A percentile compares a stretch with the other conserved stretches of the same genome.
Evolutionary conservation across 2,329 filamentous ascomycete species (phyloP).

Genomic region (Ploettnerulaceae sp.): DNA sequence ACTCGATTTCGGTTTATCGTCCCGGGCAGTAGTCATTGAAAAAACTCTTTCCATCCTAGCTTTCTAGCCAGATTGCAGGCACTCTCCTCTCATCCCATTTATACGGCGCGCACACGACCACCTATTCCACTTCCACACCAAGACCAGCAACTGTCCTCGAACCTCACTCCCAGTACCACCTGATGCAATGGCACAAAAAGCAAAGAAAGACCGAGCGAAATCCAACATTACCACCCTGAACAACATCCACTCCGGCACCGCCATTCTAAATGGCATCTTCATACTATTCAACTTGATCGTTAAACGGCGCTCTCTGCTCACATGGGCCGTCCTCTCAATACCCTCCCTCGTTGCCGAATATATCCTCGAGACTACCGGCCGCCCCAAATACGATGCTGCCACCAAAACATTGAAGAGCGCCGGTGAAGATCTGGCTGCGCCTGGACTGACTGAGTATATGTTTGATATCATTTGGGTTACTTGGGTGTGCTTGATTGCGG

Average conservation of each 20-base stretch:
- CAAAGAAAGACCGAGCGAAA: conserved; percentile 56
- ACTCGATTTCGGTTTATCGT: too few relatives aligned
- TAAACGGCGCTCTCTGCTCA: conserved; percentile 56
- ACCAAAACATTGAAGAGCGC: conserved; percentile 54
- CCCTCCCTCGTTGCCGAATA: conserved; percentile 78
- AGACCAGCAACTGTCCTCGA: background rate
- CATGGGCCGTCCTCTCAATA: conserved; percentile 67
- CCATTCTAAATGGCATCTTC: conserved; percentile 69
- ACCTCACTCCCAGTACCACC: background rate
- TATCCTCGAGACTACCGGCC: conserved; percentile 77
- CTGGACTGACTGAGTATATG: conserved; percentile 94
- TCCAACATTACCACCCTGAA: conserved; percentile 74
- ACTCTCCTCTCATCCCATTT: too few relatives aligned
- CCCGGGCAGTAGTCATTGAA: too few relatives aligned
- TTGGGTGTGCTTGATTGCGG: conserved; percentile 71
- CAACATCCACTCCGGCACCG: conserved; percentile 73
- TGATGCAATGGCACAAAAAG: conserved; percentile 34
- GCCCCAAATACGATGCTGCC: conserved; percentile 64
- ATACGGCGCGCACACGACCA: background rate
- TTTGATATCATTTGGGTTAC: conserved; percentile 97
- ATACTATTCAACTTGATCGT: conserved; percentile 63
- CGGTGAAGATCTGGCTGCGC: conserved; percentile 83
- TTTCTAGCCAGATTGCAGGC: too few relatives aligned
- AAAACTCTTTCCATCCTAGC: too few relatives aligned
- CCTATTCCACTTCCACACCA: too few relatives aligned